Percentiles rank a stretch among this genome's conserved stretches.
phyloP scores from a whole-genome alignment of 495 filamentous ascomycete species.

The Trichocladium antarcticum region DNA sequence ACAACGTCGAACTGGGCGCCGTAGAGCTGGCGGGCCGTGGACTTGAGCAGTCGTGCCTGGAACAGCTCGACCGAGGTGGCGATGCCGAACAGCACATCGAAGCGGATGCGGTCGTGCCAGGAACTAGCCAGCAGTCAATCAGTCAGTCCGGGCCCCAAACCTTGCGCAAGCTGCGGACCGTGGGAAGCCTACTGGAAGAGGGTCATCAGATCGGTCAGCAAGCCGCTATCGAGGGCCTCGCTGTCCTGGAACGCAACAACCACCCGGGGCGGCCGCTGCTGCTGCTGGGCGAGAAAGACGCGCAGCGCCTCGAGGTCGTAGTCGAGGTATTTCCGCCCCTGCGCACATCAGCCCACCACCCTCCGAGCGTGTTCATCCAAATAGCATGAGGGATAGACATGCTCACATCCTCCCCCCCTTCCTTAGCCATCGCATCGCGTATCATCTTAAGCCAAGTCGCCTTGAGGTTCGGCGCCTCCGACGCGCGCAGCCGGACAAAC shows the following conservation, averaged over 20 bases:
- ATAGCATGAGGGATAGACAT: conserved; percentile 30
- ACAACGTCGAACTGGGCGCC: conserved; percentile 79
- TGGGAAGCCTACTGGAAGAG: conserved; percentile 56
- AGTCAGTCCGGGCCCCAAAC: background rate
- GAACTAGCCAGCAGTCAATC: conserved; percentile 42
- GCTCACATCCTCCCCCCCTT: conserved; percentile 36
- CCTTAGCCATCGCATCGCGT: conserved; percentile 34
- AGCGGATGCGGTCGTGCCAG: conserved; percentile 82
- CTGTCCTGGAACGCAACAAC: conserved; percentile 78
- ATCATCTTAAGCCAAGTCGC: conserved; percentile 73
- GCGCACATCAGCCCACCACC: background rate
- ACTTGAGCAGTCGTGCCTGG: conserved; percentile 69
- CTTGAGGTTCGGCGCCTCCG: conserved; percentile 74
- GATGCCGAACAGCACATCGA: conserved; percentile 76
- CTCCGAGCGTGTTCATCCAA: no score
- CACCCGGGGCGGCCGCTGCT: conserved; percentile 47
- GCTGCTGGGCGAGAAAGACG: conserved; percentile 45
- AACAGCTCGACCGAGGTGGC: conserved; percentile 87
- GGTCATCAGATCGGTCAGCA: conserved; percentile 67
- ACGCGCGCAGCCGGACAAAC: conserved; percentile 63
- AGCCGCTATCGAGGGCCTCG: conserved; percentile 75
- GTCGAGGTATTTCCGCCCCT: conserved; percentile 66
- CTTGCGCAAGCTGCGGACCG: background rate
- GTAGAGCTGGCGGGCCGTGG: conserved; percentile 55
- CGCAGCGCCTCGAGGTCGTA: conserved; percentile 83